These are phyloP conservation scores for Pseudomassariella vexata DNA, from an alignment of 2,329 filamentous ascomycete genomes.

Conservation along the genomic window DNA sequence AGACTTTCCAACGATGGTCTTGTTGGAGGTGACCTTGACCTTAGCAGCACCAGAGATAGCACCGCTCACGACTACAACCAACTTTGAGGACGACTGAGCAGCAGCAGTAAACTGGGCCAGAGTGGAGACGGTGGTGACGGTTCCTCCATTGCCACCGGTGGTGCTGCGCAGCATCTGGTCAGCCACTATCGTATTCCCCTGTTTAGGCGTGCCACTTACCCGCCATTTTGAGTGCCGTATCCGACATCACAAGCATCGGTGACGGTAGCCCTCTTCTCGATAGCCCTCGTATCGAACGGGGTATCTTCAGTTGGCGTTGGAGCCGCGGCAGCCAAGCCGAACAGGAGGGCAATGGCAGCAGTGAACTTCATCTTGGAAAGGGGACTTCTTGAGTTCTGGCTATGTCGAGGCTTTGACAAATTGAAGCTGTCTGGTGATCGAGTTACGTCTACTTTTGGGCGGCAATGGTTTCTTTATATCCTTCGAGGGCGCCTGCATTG, in stretches of 20 bases:
- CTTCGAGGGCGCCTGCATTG: no score
- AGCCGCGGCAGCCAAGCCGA: conserved; percentile 12
- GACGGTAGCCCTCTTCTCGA: conserved; percentile 16
- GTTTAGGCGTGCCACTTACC: no score
- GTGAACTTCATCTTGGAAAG: conserved; percentile 15
- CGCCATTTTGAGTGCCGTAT: conserved; percentile 14
- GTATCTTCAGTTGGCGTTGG: conserved; percentile 11
- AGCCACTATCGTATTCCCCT: no score
- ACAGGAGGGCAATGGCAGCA: conserved; percentile 12
- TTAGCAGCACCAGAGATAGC: conserved; percentile 35
- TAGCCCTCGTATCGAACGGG: conserved; percentile 8
- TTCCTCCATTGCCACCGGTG: conserved; percentile 48
- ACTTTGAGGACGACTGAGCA: conserved; percentile 36
- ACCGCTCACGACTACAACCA: conserved; percentile 40
- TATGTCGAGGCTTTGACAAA: not conserved
- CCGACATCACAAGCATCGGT: conserved; percentile 16
- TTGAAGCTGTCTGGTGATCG: not conserved
- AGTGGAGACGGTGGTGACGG: conserved; percentile 47
- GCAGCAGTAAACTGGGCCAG: conserved; percentile 44
- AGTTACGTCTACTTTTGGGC: conserved; percentile 1
- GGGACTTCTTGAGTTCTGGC: not conserved
- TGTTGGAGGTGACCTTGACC: conserved; percentile 42
- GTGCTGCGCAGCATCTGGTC: no score
- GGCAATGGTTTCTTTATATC: no score
- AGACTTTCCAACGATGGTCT: conserved; percentile 41